These are phyloP conservation scores for Celoporthe dispersa DNA, from an alignment of 2,329 filamentous ascomycete genomes.

Conservation along the genomic window DNA sequence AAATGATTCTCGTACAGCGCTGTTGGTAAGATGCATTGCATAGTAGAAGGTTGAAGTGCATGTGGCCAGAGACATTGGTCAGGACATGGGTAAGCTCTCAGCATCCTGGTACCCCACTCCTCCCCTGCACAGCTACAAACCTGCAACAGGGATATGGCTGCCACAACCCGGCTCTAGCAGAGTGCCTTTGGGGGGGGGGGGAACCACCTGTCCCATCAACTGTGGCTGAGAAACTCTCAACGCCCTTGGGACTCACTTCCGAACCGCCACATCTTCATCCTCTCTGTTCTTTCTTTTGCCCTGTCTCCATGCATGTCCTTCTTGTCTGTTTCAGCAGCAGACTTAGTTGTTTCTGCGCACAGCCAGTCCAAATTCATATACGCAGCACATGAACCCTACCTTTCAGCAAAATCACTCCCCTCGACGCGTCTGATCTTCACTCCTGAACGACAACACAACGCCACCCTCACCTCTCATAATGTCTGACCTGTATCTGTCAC, in stretches of 20 bases:
- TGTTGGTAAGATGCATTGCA: background rate
- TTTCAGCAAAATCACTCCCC: background rate
- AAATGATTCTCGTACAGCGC: background rate
- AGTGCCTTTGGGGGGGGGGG: background rate
- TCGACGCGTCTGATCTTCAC: background rate
- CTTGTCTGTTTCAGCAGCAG: background rate
- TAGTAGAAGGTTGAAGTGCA: background rate
- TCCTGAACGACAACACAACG: slow-evolving; percentile 7
- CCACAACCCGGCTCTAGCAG: background rate
- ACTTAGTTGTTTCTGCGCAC: background rate
- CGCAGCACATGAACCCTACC: background rate
- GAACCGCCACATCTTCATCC: background rate
- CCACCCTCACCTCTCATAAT: slow-evolving; percentile 40
- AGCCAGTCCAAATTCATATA: background rate
- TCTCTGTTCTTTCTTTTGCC: background rate
- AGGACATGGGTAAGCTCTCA: background rate
- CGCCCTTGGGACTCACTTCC: background rate
- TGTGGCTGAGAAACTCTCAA: slow-evolving; percentile 9
- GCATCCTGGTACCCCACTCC: background rate
- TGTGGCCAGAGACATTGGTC: background rate
- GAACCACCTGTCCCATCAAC: slow-evolving; percentile 7
- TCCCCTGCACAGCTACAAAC: slow-evolving; percentile 6
- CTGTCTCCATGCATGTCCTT: background rate
- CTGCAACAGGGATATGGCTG: slow-evolving; percentile 6
- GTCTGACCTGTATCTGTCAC: slow-evolving; percentile 58